A percentile compares a stretch with the other conserved stretches of the same genome.
These are phyloP conservation scores for Gnaphalium uliginosum DNA, from an alignment of 129 eudicot genomes.

Conservation along the genomic window DNA sequence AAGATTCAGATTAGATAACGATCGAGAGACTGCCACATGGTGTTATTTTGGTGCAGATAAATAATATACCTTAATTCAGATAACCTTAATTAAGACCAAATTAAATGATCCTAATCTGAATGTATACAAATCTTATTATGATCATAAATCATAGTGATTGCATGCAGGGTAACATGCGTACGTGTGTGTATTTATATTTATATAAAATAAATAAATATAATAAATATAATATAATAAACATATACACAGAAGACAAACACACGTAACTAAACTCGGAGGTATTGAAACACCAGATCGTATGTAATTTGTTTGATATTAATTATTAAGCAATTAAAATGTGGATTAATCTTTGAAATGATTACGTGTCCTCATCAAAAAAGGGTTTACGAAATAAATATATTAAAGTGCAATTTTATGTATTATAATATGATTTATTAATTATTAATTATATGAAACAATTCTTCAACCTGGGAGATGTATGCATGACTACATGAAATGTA, in stretches of 20 bases:
- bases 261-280: slow-evolving; percentile 28
- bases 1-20: background rate
- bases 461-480: background rate
- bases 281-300: slow-evolving; percentile 18
- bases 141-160: slow-evolving; percentile 18
- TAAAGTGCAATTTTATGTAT: slow-evolving; percentile 15
- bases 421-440: no score
- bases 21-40: slow-evolving; percentile 30
- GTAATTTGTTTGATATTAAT: slow-evolving; percentile 28
- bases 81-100: slow-evolving; percentile 23
- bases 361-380: slow-evolving; percentile 26
- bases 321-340: slow-evolving; percentile 15
- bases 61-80: slow-evolving; percentile 23
- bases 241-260: slow-evolving; percentile 20
- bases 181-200: background rate
- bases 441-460: no score
- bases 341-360: slow-evolving; percentile 20
- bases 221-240: no score
- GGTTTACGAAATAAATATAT: background rate
- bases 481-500: slow-evolving; percentile 29
- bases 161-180: slow-evolving; percentile 15
- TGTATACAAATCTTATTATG: background rate
- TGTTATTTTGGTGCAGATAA: slow-evolving; percentile 13
- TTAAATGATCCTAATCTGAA: background rate
- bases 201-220: background rate